Evolutionary conservation across 2,329 filamentous ascomycete genomes (phyloP).

Genomic region (Didymosphaeria variabile): DNA sequence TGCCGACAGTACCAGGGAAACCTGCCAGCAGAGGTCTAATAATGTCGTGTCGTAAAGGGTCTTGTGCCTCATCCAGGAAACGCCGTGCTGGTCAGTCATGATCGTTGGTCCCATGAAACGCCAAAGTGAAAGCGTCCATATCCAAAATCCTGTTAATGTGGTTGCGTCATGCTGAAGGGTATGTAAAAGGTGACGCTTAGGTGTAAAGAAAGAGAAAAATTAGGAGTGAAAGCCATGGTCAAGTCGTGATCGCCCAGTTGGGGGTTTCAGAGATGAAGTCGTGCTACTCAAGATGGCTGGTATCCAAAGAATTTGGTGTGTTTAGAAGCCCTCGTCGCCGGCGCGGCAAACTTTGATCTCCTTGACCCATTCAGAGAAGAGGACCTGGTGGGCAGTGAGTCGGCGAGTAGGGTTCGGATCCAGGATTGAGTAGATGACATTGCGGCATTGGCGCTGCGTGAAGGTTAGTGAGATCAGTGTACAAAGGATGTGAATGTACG

Average conservation of each 20-base stretch:
- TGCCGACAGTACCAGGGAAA: constrained; percentile 14
- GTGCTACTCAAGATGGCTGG: constrained; percentile 22
- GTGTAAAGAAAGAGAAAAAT: constrained; percentile 36
- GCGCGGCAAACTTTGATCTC: constrained; percentile 98
- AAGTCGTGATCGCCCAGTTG: neutral
- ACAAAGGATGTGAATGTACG: constrained; percentile 52
- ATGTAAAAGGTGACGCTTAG: constrained; percentile 48
- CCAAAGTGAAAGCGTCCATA: constrained; percentile 30
- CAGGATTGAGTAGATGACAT: constrained; percentile 98
- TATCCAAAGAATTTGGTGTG: neutral
- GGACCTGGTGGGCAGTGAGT: constrained; percentile 93
- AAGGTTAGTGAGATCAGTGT: constrained; percentile 30
- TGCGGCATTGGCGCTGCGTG: constrained; percentile 87
- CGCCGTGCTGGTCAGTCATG: constrained; percentile 17
- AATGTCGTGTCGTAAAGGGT: constrained; percentile 15
- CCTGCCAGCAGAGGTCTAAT: constrained; percentile 15
- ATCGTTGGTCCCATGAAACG: constrained; percentile 20
- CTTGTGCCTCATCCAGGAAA: constrained; percentile 24
- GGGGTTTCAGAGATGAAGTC: constrained; percentile 2
- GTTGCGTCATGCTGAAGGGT: constrained; percentile 46
- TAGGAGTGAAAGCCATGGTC: constrained; percentile 18
- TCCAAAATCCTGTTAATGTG: constrained; percentile 44
- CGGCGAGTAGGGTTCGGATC: constrained; percentile 92
- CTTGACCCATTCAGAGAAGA: constrained; percentile 98
- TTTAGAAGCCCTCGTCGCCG: constrained; percentile 89